A percentile compares a stretch with the other conserved stretches of the same genome.
Evolutionary conservation across 495 filamentous ascomycete species (phyloP).

Genomic region (Penicillium atrosanguineum): DNA sequence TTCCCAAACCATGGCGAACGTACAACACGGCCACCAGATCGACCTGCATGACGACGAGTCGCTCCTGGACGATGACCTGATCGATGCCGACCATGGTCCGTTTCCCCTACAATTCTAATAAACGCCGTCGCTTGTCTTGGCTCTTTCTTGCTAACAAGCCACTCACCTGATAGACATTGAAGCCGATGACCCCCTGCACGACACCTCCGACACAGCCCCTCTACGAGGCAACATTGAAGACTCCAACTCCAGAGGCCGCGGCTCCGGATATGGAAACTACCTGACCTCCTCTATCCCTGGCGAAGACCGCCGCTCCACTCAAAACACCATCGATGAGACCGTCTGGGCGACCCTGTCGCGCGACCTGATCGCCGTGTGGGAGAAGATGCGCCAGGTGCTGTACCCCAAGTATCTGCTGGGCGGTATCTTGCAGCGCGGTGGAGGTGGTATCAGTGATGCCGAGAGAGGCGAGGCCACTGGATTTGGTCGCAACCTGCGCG

Average conservation of each 20-base stretch:
- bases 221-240: conserved; percentile 76
- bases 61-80: conserved; percentile 82
- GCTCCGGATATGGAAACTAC: conserved; percentile 51
- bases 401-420: conserved; percentile 93
- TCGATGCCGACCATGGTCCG: conserved; percentile 93
- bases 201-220: conserved; percentile 68
- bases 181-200: conserved; percentile 82
- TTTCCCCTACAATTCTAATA: background rate
- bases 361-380: conserved; percentile 90
- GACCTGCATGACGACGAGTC: conserved; percentile 54
- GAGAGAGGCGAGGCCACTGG: conserved; percentile 64
- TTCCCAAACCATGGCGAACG: conserved; percentile 44
- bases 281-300: conserved; percentile 87
- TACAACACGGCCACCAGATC: conserved; percentile 36
- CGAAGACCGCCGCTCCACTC: conserved; percentile 88
- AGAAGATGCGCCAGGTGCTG: conserved; percentile 97
- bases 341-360: conserved; percentile 94
- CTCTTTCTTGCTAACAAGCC: conserved; percentile 8
- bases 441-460: conserved; percentile 67
- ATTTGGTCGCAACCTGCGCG: conserved; percentile 61
- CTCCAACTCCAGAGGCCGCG: conserved; percentile 46
- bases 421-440: conserved; percentile 59
- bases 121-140: background rate
- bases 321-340: conserved; percentile 93
- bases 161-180: conserved; percentile 60